A percentile compares a stretch with the other conserved stretches of the same genome.
Conservation (phyloP, 208 protist genomes). For the Leishmania aethiopica region DNA sequence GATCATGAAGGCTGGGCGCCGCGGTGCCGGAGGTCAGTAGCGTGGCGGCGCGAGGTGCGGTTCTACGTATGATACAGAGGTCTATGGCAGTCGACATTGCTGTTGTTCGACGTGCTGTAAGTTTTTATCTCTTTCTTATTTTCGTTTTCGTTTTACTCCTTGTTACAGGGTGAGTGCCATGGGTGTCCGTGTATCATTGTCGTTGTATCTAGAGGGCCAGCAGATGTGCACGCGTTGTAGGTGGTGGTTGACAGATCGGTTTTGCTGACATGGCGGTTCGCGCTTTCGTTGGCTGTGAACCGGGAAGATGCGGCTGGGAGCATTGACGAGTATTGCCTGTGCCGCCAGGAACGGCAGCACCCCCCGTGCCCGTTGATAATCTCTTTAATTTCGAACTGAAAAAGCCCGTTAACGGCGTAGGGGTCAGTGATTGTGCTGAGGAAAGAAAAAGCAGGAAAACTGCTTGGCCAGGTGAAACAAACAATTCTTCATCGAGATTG, state of each 20-base stretch:
- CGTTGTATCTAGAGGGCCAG: not conserved
- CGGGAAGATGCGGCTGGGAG: not conserved
- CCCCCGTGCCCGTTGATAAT: not conserved
- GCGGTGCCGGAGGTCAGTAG: slow-evolving; percentile 75
- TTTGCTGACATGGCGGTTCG: not conserved
- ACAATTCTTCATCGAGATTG: not conserved
- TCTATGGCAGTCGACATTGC: not conserved
- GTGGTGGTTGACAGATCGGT: not conserved
- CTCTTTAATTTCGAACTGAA: not conserved
- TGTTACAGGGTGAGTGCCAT: too few relatives aligned
- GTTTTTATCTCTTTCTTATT: slow-evolving; percentile 1
- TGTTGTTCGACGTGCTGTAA: not conserved
- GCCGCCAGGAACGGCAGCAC: not conserved
- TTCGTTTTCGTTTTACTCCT: not conserved
- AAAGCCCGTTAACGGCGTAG: not conserved
- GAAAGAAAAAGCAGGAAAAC: slow-evolving; percentile 17
- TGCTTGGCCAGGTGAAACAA: not conserved
- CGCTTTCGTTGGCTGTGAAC: not conserved
- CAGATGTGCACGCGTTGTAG: not conserved
- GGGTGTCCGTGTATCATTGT: not conserved
- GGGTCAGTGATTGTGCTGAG: slow-evolving; percentile 10
- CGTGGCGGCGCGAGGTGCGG: not conserved
- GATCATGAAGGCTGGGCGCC: slow-evolving; percentile 98
- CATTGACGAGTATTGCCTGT: not conserved
- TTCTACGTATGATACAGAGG: not conserved